Percentiles rank a stretch among this genome's conserved stretches.
Evolutionary conservation across 2,329 filamentous ascomycete genomes (phyloP).

Genomic region (Cordyceps javanica): DNA sequence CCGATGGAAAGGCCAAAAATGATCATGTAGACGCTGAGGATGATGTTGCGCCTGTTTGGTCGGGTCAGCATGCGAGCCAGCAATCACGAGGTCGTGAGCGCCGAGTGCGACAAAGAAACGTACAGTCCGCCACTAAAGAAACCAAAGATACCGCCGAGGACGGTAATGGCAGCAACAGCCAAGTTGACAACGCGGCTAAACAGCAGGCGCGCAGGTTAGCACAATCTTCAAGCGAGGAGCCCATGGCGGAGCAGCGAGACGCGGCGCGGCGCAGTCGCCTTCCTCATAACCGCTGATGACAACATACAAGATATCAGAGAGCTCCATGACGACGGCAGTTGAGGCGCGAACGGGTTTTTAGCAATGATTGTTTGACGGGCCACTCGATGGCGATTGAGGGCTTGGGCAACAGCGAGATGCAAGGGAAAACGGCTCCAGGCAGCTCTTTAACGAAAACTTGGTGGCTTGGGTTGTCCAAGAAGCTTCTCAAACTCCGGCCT

Average conservation of each 20-base stretch:
- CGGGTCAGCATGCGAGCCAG: constrained; percentile 16
- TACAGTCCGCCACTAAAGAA: constrained; percentile 60
- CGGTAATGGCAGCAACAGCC: constrained; percentile 77
- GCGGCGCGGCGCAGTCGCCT: constrained; percentile 11
- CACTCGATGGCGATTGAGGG: neutral
- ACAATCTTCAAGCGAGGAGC: neutral
- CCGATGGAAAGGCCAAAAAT: constrained; percentile 78
- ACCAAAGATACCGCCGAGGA: constrained; percentile 73
- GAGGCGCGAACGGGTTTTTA: neutral
- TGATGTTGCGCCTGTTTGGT: constrained; percentile 42
- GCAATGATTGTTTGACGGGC: neutral
- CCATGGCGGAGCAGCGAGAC: too few relatives aligned
- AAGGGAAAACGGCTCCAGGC: neutral
- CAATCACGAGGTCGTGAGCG: neutral
- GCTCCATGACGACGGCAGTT: constrained; percentile 59
- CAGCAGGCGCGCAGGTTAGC: constrained; percentile 28
- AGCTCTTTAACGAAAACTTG: constrained; percentile 1
- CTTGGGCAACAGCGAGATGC: neutral
- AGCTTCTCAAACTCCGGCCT: neutral
- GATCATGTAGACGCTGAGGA: constrained; percentile 83
- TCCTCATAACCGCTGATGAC: neutral
- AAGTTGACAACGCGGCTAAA: constrained; percentile 90
- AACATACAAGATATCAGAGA: constrained; percentile 76
- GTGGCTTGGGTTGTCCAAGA: neutral
- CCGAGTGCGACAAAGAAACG: constrained; percentile 25